Conservation (phyloP, 345 rosid genomes). For the Melaleuca quinquenervia region DNA sequence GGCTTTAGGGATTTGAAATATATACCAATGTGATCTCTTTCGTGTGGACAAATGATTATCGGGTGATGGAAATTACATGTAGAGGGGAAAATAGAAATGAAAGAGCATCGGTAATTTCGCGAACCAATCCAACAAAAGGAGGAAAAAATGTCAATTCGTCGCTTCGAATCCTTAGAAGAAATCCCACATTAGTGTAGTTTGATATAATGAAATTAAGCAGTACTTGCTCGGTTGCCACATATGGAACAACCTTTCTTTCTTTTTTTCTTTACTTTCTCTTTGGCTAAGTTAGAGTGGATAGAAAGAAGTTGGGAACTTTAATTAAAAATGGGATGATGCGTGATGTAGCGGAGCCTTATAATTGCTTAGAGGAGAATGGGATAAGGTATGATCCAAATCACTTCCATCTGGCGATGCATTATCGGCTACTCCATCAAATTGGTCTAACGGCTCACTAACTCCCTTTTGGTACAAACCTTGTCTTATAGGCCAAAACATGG, state of each 20-base stretch:
- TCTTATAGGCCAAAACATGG: background rate
- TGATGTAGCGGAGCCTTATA: background rate
- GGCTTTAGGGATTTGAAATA: fast-evolving
- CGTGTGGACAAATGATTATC: background rate
- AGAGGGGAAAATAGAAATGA: background rate
- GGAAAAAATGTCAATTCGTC: background rate
- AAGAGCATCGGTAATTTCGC: fast-evolving
- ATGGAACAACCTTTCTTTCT: background rate
- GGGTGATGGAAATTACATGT: background rate
- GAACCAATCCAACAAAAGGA: background rate
- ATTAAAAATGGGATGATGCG: too few species aligned
- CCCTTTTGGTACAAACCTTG: background rate
- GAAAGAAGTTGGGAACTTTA: background rate
- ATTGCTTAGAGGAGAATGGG: background rate
- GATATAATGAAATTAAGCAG: background rate
- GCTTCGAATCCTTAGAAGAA: background rate
- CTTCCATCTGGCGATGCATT: background rate
- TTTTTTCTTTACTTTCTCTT: background rate
- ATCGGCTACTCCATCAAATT: background rate
- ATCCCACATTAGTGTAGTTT: background rate
- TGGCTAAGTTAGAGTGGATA: background rate
- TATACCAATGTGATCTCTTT: background rate
- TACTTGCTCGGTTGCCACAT: fast-evolving
- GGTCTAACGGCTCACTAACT: too few species aligned
- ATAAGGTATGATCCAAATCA: background rate